These are phyloP conservation scores for Candida schatavii DNA, from an alignment of 805 yeast genomes.

Conservation along the genomic window DNA sequence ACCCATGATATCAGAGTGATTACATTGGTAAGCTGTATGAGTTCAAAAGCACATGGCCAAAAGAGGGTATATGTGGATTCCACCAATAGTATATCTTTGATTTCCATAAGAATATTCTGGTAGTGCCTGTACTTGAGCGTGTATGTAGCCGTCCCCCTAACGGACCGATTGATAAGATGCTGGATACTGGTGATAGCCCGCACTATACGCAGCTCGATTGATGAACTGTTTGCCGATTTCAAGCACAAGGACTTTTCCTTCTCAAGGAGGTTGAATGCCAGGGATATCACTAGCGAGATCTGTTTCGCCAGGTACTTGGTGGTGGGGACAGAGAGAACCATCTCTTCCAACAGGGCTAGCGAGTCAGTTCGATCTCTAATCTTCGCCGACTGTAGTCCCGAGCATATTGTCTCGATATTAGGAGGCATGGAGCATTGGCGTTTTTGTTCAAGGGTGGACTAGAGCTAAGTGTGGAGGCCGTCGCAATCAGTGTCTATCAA, in stretches of 20 bases:
- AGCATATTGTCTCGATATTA: slow-evolving; percentile 1
- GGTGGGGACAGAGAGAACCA: slow-evolving; percentile 16
- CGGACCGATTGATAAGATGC: slow-evolving; percentile 16
- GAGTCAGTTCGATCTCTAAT: slow-evolving; percentile 56
- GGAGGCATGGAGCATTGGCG: too few relatives aligned
- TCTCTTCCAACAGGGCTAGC: slow-evolving; percentile 18
- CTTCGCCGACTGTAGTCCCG: slow-evolving; percentile 45
- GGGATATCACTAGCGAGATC: slow-evolving; percentile 12
- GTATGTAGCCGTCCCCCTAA: slow-evolving; percentile 1
- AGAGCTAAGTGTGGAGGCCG: too few relatives aligned
- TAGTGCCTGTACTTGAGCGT: slow-evolving; percentile 22
- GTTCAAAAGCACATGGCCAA: slow-evolving; percentile 23
- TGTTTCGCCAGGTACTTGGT: slow-evolving; percentile 18
- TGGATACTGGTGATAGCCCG: slow-evolving; percentile 30
- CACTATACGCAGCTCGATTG: background rate
- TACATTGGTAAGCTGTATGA: slow-evolving; percentile 17
- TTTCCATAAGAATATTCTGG: slow-evolving; percentile 14
- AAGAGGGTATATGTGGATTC: slow-evolving; percentile 9
- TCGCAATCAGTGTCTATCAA: too few relatives aligned
- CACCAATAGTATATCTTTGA: slow-evolving; percentile 14
- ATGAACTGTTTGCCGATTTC: slow-evolving; percentile 6
- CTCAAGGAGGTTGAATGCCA: slow-evolving; percentile 15
- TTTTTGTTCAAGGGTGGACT: too few relatives aligned
- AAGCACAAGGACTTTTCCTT: slow-evolving; percentile 16
- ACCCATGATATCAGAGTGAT: slow-evolving; percentile 24